Evolutionary conservation across 495 filamentous ascomycete genomes (phyloP).

Genomic region (Mytilinidion resinicola): DNA sequence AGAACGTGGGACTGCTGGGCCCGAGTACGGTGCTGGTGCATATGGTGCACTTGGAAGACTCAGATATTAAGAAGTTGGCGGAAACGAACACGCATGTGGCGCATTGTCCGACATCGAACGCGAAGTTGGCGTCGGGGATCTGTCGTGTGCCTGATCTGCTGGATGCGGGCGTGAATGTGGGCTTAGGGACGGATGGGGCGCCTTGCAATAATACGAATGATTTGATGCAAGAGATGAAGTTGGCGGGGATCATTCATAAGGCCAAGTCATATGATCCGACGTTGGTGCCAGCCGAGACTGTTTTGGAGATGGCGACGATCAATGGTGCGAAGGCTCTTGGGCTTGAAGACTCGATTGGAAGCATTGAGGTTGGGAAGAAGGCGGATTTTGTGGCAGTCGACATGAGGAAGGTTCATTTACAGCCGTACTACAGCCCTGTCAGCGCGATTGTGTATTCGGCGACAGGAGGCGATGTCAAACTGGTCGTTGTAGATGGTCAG

Average conservation of each 20-base stretch:
- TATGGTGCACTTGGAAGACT: constrained; percentile 17
- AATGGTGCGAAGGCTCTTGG: constrained; percentile 47
- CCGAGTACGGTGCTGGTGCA: constrained; percentile 13
- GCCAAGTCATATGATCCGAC: constrained; percentile 43
- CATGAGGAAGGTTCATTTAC: constrained; percentile 36
- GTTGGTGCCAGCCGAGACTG: constrained; percentile 42
- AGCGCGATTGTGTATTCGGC: constrained; percentile 46
- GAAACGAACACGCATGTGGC: constrained; percentile 43
- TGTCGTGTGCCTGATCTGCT: constrained; percentile 41
- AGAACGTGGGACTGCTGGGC: constrained; percentile 8
- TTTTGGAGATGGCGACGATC: constrained; percentile 50
- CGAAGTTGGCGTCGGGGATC: constrained; percentile 47
- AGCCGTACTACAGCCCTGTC: constrained; percentile 40
- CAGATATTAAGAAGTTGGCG: constrained; percentile 38
- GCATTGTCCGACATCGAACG: constrained; percentile 47
- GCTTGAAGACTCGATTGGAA: constrained; percentile 41
- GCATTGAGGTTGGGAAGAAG: constrained; percentile 50
- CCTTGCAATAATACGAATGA: constrained; percentile 49
- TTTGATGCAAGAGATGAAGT: constrained; percentile 48
- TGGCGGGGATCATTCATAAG: constrained; percentile 48
- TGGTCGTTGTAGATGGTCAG: constrained; percentile 45
- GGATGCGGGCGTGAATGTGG: constrained; percentile 37
- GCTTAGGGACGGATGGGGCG: constrained; percentile 45
- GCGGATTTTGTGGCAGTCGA: constrained; percentile 45
- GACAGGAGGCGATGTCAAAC: constrained; percentile 45